Evolutionary conservation across 2,329 filamentous ascomycete genomes (phyloP).

Genomic region (Botrytis tulipae): DNA sequence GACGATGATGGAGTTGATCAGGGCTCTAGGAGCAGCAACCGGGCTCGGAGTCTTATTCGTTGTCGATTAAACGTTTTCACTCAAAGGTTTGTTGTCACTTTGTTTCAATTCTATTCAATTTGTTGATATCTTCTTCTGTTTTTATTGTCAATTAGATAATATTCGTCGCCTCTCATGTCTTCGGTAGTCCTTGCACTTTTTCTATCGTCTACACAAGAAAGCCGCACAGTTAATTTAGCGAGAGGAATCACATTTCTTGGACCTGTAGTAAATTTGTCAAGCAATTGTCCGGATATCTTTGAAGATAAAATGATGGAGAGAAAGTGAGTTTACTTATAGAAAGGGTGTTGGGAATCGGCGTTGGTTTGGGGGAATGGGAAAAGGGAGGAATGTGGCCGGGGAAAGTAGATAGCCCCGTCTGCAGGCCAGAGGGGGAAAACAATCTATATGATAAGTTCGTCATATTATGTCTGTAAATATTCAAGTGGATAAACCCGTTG

Average conservation of each 20-base stretch:
- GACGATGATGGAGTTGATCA: not conserved
- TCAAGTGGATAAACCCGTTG: not conserved
- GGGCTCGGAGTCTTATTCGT: not conserved
- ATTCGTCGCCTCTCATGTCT: not conserved
- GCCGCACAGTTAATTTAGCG: not conserved
- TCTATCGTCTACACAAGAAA: not conserved
- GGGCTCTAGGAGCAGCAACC: not conserved
- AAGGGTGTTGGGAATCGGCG: not conserved
- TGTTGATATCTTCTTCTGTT: rapidly evolving
- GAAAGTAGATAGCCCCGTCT: not conserved
- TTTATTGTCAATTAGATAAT: not conserved
- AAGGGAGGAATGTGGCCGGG: not conserved
- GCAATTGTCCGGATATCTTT: not conserved
- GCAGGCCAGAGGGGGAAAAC: rapidly evolving
- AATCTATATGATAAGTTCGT: no score
- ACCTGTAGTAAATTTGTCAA: no score
- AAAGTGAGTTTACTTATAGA: not conserved
- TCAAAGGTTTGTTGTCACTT: not conserved
- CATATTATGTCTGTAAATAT: not conserved
- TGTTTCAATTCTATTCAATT: no score
- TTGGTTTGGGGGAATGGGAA: not conserved
- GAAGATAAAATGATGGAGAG: not conserved
- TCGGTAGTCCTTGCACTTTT: rapidly evolving
- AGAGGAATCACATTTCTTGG: not conserved
- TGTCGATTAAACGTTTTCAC: not conserved